These are phyloP conservation scores for Choanephora cucurbitarum DNA, from an alignment of 371 early-diverging fungal species.

Conservation along the genomic window DNA sequence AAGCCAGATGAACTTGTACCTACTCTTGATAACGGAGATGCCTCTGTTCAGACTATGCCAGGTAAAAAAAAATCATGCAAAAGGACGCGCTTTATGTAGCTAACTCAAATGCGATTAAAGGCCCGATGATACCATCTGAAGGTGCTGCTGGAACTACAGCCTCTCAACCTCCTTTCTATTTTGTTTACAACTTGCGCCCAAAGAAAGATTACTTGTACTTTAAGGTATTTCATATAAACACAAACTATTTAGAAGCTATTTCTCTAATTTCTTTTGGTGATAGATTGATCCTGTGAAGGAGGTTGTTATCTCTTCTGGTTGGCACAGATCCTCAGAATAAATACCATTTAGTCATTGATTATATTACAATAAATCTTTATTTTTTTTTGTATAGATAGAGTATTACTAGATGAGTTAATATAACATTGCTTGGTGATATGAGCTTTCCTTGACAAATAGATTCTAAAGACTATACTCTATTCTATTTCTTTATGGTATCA, in stretches of 20 bases:
- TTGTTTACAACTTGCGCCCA: constrained; percentile 62
- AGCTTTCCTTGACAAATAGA: too few species aligned
- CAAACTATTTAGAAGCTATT: neutral
- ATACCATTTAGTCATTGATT: too few species aligned
- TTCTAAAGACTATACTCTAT: too few species aligned
- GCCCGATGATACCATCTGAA: constrained; percentile 25
- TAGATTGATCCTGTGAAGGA: constrained; percentile 50
- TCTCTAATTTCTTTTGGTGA: neutral
- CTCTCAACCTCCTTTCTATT: constrained; percentile 29
- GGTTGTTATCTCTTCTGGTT: constrained; percentile 47
- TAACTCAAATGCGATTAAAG: constrained; percentile 6
- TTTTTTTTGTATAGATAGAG: too few species aligned
- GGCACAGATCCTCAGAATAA: constrained; percentile 38
- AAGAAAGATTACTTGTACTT: constrained; percentile 64
- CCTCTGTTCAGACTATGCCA: constrained; percentile 42
- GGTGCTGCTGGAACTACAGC: constrained; percentile 8
- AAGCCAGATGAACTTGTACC: constrained; percentile 55
- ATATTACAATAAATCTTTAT: too few species aligned
- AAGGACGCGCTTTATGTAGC: constrained; percentile 11
- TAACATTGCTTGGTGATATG: too few species aligned
- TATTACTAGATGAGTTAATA: too few species aligned
- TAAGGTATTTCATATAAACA: constrained; percentile 33
- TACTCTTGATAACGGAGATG: constrained; percentile 23
- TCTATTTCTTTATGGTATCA: too few species aligned
- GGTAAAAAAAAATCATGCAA: constrained; percentile 18